Evolutionary conservation across 108 stramenopile genomes (phyloP).

Genomic region (Skeletonema menzelii): DNA sequence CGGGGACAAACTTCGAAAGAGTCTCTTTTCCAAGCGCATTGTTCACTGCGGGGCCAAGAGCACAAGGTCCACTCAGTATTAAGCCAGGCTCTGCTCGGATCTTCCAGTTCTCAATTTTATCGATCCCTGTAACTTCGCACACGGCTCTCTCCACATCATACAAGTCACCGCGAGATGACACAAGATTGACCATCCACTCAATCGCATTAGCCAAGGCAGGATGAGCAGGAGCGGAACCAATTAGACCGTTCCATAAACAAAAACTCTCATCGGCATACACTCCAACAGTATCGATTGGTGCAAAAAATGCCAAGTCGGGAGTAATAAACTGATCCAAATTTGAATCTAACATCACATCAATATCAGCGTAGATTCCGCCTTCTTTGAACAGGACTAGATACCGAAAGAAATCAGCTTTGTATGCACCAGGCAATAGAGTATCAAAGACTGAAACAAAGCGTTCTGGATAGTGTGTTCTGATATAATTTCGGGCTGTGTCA

Average conservation of each 20-base stretch:
- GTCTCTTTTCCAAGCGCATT: constrained; percentile 51
- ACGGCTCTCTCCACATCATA: constrained; percentile 58
- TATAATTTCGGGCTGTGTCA: constrained; percentile 37
- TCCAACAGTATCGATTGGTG: constrained; percentile 54
- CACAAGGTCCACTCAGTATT: constrained; percentile 59
- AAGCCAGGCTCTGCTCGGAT: constrained; percentile 39
- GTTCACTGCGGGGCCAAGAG: constrained; percentile 55
- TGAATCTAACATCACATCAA: constrained; percentile 63
- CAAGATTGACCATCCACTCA: constrained; percentile 56
- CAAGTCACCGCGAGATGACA: constrained; percentile 44
- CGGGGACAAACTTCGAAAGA: constrained; percentile 38
- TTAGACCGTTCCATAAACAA: constrained; percentile 65
- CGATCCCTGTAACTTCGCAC: constrained; percentile 28
- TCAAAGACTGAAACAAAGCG: constrained; percentile 51
- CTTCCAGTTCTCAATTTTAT: constrained; percentile 54
- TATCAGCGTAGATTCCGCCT: constrained; percentile 65
- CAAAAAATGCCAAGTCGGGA: constrained; percentile 55
- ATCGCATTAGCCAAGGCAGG: constrained; percentile 54
- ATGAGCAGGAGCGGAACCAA: constrained; percentile 63
- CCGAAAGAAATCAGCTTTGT: constrained; percentile 70
- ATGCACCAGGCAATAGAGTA: constrained; percentile 44
- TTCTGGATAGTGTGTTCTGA: constrained; percentile 39
- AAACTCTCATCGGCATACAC: constrained; percentile 46
- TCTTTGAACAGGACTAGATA: constrained; percentile 58
- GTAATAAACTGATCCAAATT: constrained; percentile 57